Percentiles rank a stretch among this genome's conserved stretches.
phyloP scores from a whole-genome alignment of 768 basidiomycete genomes.

The Suillus fuscotomentosus region DNA sequence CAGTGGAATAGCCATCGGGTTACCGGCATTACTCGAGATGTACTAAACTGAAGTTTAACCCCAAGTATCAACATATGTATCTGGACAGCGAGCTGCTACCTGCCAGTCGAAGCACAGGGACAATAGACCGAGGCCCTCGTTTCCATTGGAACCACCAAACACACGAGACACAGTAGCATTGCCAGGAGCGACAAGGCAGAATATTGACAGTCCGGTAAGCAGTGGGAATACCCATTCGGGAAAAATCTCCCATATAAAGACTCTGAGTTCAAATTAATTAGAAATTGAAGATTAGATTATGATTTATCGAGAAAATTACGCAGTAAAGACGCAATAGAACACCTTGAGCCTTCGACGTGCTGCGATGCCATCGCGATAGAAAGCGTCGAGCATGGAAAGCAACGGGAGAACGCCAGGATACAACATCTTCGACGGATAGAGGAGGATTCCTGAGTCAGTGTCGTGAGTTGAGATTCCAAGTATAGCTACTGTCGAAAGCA shows the following conservation, averaged over 20 bases:
- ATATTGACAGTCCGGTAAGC: conserved; percentile 58
- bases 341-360: conserved; percentile 43
- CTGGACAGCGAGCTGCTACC: conserved; percentile 12
- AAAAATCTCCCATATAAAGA: conserved; percentile 45
- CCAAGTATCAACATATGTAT: conserved; percentile 30
- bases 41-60: conserved; percentile 43
- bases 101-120: conserved; percentile 65
- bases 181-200: conserved; percentile 51
- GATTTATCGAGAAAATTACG: background rate
- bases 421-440: conserved; percentile 48
- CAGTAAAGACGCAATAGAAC: conserved; percentile 45
- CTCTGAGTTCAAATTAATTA: conserved; percentile 16
- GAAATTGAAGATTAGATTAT: background rate
- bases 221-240: conserved; percentile 30
- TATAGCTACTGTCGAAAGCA: background rate
- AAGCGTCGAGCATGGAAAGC: conserved; percentile 27
- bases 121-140: conserved; percentile 62
- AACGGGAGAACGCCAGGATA: conserved; percentile 32
- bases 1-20: conserved; percentile 54
- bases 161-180: conserved; percentile 50
- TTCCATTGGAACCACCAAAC: conserved; percentile 61
- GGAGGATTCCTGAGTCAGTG: conserved; percentile 17
- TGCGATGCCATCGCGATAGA: conserved; percentile 41
- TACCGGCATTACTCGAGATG: conserved; percentile 16
- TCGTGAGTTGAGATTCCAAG: background rate